These are phyloP conservation scores for Plectosphaerella cucumerina DNA, from an alignment of 2,329 filamentous ascomycete species.

Conservation along the genomic window DNA sequence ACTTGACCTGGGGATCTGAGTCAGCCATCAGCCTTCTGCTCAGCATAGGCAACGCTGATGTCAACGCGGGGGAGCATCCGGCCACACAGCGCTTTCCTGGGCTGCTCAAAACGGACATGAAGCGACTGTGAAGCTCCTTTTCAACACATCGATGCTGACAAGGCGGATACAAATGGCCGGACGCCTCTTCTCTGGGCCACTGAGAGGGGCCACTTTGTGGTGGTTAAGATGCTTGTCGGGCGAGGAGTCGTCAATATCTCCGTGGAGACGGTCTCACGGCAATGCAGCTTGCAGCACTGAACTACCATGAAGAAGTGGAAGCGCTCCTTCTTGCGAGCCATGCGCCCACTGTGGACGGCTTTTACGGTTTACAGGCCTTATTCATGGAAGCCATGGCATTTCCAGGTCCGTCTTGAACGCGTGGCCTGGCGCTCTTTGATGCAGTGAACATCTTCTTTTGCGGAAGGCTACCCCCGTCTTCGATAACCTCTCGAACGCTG, in stretches of 20 bases:
- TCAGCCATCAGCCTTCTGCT: conserved; percentile 14
- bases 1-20: too few species aligned
- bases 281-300: too few species aligned
- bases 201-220: background rate
- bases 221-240: background rate
- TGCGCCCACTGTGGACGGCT: too few species aligned
- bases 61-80: conserved; percentile 8
- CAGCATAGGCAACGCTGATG: conserved; percentile 5
- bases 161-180: background rate
- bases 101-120: conserved; percentile 13
- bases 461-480: too few species aligned
- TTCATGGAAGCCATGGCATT: too few species aligned
- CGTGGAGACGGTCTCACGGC: background rate
- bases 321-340: background rate
- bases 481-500: too few species aligned
- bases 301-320: background rate
- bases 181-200: too few species aligned
- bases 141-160: background rate
- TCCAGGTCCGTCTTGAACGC: too few species aligned
- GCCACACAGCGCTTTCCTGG: conserved; percentile 11
- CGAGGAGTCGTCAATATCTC: background rate
- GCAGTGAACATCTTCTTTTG: too few species aligned
- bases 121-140: conserved; percentile 8
- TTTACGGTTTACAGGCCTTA: too few species aligned
- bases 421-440: too few species aligned